These are phyloP conservation scores for Melaleuca alternifolia DNA, from an alignment of 345 rosid genomes.

Conservation along the genomic window DNA sequence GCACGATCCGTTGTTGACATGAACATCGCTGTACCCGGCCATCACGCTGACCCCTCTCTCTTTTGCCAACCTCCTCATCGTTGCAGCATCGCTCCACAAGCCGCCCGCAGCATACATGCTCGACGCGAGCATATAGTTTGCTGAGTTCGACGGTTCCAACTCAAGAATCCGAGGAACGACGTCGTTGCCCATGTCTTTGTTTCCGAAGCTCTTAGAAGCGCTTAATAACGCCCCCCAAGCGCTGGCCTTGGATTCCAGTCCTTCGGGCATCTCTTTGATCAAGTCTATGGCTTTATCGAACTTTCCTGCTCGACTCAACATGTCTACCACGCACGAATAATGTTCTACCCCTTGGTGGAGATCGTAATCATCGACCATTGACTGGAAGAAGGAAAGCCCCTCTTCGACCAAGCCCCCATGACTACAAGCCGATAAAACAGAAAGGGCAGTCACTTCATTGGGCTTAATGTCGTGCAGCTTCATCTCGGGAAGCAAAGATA, in stretches of 20 bases:
- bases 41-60: conserved; percentile 30
- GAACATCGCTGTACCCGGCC: conserved; percentile 53
- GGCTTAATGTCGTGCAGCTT: conserved; percentile 34
- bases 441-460: conserved; percentile 43
- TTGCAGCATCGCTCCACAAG: conserved; percentile 37
- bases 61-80: conserved; percentile 43
- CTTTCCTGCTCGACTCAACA: conserved; percentile 66
- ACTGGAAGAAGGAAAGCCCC: conserved; percentile 48
- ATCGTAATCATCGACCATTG: conserved; percentile 33
- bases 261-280: conserved; percentile 34
- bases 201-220: conserved; percentile 39
- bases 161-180: conserved; percentile 37
- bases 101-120: conserved; percentile 40
- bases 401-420: conserved; percentile 57
- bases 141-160: conserved; percentile 41
- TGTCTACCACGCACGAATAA: conserved; percentile 57
- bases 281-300: conserved; percentile 33
- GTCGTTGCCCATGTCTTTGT: conserved; percentile 19
- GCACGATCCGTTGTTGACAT: conserved; percentile 14
- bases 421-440: conserved; percentile 61
- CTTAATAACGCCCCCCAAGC: conserved; percentile 64
- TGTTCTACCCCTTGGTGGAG: conserved; percentile 37
- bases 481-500: conserved; percentile 41
- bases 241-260: conserved; percentile 28
- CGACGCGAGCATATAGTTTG: conserved; percentile 54